Conservation (phyloP, 495 filamentous ascomycete species). For the Hyaloscypha finlandica region DNA sequence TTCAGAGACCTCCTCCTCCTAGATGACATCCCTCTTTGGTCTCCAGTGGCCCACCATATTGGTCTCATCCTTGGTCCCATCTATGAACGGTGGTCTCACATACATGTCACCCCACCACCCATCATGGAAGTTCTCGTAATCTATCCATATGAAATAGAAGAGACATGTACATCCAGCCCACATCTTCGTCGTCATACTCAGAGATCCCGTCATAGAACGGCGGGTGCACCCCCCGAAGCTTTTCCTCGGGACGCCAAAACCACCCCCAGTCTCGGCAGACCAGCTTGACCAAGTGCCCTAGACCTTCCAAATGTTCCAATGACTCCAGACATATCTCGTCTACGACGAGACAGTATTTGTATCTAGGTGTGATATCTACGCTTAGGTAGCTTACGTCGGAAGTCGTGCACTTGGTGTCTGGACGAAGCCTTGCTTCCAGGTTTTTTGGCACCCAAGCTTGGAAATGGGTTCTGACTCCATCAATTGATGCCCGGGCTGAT, state of each 20-base stretch:
- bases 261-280: slow-evolving; percentile 16
- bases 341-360: slow-evolving; percentile 19
- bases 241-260: slow-evolving; percentile 13
- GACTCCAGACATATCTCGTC: slow-evolving; percentile 19
- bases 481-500: slow-evolving; percentile 18
- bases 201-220: slow-evolving; percentile 17
- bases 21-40: slow-evolving; percentile 13
- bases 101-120: slow-evolving; percentile 14
- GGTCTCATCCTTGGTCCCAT: slow-evolving; percentile 13
- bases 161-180: slow-evolving; percentile 18
- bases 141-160: slow-evolving; percentile 18
- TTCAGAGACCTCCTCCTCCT: slow-evolving; percentile 17
- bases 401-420: slow-evolving; percentile 16
- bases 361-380: slow-evolving; percentile 18
- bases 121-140: slow-evolving; percentile 19
- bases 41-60: slow-evolving; percentile 19
- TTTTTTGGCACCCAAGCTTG: slow-evolving; percentile 16
- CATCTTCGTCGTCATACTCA: no score
- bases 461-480: slow-evolving; percentile 19
- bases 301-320: slow-evolving; percentile 13
- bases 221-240: slow-evolving; percentile 15
- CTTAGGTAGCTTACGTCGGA: slow-evolving; percentile 21
- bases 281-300: slow-evolving; percentile 13
- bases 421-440: slow-evolving; percentile 15
- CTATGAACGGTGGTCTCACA: slow-evolving; percentile 18